These are phyloP conservation scores for Pisolithus marmoratus DNA, from an alignment of 768 basidiomycete genomes.

Conservation along the genomic window DNA sequence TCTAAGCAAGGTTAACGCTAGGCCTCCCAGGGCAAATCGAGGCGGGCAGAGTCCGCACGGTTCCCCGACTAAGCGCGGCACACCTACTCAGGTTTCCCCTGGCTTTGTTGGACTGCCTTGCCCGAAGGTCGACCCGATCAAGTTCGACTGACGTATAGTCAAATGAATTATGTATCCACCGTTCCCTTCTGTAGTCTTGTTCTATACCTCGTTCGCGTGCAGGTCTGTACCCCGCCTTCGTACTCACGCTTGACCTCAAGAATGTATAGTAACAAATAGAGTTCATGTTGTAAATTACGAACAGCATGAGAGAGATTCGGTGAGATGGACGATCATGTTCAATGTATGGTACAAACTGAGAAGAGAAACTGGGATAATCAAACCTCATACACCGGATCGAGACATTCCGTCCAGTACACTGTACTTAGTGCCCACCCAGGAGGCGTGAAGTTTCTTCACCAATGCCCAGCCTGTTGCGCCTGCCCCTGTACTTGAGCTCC, in stretches of 20 bases:
- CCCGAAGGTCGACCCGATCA: constrained; percentile 40
- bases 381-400: not conserved
- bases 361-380: not conserved
- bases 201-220: too few species aligned
- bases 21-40: constrained; percentile 10
- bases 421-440: constrained; percentile 16
- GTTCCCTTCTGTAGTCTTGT: too few species aligned
- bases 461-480: constrained; percentile 27
- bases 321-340: too few species aligned
- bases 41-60: constrained; percentile 13
- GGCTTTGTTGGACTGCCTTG: constrained; percentile 30
- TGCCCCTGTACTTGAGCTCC: constrained; percentile 29
- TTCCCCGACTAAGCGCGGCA: constrained; percentile 21
- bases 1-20: constrained; percentile 39
- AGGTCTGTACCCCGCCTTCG: too few species aligned
- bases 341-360: not conserved
- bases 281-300: too few species aligned
- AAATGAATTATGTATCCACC: not conserved
- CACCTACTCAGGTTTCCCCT: constrained; percentile 6
- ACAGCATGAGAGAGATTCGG: too few species aligned
- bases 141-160: constrained; percentile 27
- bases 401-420: not conserved
- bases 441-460: constrained; percentile 29
- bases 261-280: too few species aligned
- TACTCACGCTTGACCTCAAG: too few species aligned